Percentiles rank a stretch among this genome's conserved stretches.
Evolutionary conservation across 495 filamentous ascomycete species (phyloP).

Genomic region (Neurospora sp.): DNA sequence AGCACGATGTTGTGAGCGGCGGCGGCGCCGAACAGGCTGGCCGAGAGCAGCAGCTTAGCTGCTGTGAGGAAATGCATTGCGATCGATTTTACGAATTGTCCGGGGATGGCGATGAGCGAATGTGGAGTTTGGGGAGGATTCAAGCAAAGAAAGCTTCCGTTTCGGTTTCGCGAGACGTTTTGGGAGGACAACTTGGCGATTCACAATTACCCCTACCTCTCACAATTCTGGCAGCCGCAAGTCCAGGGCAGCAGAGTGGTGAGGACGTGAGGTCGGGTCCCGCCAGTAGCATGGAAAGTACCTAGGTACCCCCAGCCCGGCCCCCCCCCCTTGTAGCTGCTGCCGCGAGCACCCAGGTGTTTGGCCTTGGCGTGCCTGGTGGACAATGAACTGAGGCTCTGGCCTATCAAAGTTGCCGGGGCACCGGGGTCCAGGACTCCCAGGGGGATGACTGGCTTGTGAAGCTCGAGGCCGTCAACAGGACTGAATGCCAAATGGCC

Average conservation of each 20-base stretch:
- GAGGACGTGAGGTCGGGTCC: not conserved
- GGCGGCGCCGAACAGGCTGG: constrained; percentile 49
- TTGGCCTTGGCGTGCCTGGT: not conserved
- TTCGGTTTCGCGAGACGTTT: constrained; percentile 14
- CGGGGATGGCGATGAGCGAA: not conserved
- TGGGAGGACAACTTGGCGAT: constrained; percentile 21
- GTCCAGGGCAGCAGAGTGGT: not conserved
- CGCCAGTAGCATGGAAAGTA: not conserved
- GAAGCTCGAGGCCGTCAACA: not conserved
- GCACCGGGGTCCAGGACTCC: not conserved
- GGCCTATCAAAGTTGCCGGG: not conserved
- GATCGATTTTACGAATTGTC: not conserved
- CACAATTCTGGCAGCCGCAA: not conserved
- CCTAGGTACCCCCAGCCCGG: not conserved
- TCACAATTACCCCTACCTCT: constrained; percentile 2
- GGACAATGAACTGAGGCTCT: not conserved
- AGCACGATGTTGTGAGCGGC: constrained; percentile 92
- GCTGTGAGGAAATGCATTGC: constrained; percentile 25
- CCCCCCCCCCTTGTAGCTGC: not conserved
- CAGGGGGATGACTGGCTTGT: not conserved
- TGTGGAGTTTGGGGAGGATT: constrained; percentile 6
- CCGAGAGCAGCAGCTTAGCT: constrained; percentile 53
- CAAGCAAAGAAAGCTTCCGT: not conserved
- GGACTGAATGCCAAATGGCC: not conserved
- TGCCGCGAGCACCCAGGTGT: not conserved